Evolutionary conservation across 2,329 filamentous ascomycete species (phyloP).

Genomic region (Colletotrichum sp.): DNA sequence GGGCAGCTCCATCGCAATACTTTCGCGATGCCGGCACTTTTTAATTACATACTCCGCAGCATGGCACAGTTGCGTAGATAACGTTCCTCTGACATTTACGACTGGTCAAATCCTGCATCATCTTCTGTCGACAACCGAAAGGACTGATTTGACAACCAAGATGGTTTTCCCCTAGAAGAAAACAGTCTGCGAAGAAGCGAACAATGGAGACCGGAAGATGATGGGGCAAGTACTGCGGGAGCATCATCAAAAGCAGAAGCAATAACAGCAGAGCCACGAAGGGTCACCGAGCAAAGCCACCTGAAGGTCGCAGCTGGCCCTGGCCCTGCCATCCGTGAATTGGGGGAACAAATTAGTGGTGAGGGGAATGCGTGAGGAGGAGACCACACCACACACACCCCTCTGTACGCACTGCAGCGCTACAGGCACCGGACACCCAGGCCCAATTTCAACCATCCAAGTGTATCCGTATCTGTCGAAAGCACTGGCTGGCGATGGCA

Average conservation of each 20-base stretch:
- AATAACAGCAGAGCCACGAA: neutral
- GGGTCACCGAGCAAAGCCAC: constrained; percentile 7
- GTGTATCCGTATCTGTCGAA: neutral
- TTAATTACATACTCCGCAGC: neutral
- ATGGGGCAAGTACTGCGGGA: neutral
- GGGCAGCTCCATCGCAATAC: neutral
- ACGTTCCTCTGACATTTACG: neutral
- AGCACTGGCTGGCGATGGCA: neutral
- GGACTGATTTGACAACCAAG: neutral
- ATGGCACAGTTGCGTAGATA: neutral
- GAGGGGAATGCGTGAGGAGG: neutral
- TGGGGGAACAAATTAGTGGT: neutral
- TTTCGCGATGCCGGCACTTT: constrained; percentile 8
- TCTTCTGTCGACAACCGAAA: neutral
- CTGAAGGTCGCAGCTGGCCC: constrained; percentile 16
- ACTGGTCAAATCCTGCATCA: neutral
- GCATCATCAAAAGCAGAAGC: neutral
- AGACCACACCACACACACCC: neutral
- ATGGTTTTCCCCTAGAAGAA: neutral
- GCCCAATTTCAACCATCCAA: neutral
- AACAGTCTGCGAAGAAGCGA: neutral
- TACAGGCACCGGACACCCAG: neutral
- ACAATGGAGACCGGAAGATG: neutral
- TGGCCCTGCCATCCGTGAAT: neutral
- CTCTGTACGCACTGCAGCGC: neutral